These are phyloP conservation scores for Zygosaccharomyces sapae DNA, from an alignment of 1,139 yeast genomes.

Conservation along the genomic window DNA sequence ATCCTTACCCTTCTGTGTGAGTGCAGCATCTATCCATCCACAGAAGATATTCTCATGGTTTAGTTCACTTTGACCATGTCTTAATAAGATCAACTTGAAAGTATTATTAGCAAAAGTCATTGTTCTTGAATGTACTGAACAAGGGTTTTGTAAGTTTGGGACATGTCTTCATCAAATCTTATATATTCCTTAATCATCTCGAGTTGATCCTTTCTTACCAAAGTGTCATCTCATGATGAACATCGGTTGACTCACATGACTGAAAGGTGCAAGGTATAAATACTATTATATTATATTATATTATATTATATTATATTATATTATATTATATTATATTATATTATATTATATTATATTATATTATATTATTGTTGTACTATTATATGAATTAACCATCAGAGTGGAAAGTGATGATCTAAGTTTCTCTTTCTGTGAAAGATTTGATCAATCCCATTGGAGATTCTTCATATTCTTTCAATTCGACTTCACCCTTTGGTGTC, in stretches of 20 bases:
- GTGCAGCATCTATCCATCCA: constrained; percentile 74
- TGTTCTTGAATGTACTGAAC: background rate
- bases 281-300: too few species aligned
- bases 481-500: constrained; percentile 43
- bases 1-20: constrained; percentile 54
- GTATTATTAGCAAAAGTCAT: constrained; percentile 21
- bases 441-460: constrained; percentile 72
- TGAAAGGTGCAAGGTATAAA: background rate
- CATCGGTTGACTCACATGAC: constrained; percentile 2
- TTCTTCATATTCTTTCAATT: constrained; percentile 67
- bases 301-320: too few species aligned
- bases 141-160: too few species aligned
- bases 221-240: constrained; percentile 5
- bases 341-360: too few species aligned
- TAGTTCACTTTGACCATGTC: constrained; percentile 78
- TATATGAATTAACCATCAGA: background rate
- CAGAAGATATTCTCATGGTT: constrained; percentile 67
- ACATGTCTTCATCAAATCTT: too few species aligned
- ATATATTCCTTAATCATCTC: background rate
- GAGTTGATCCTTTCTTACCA: background rate
- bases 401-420: constrained; percentile 6
- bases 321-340: too few species aligned
- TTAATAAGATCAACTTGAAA: constrained; percentile 31
- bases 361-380: too few species aligned
- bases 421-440: constrained; percentile 64